phyloP scores from a whole-genome alignment of 768 basidiomycete species.

The Amanita molliuscula region DNA sequence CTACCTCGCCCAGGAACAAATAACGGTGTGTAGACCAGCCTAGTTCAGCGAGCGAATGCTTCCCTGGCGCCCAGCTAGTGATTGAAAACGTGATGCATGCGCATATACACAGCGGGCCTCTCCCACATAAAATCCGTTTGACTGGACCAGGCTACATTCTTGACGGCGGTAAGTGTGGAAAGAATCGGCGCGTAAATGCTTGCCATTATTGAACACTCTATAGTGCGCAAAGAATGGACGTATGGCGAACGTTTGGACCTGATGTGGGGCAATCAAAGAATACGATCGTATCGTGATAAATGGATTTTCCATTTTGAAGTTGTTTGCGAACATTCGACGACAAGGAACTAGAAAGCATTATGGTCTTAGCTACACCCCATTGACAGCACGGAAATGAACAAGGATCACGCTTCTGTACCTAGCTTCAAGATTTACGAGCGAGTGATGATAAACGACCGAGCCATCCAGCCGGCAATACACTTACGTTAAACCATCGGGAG shows the following conservation, averaged over 20 bases:
- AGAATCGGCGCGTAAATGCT: neutral
- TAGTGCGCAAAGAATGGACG: constrained; percentile 4
- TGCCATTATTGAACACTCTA: neutral
- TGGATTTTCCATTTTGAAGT: constrained; percentile 3
- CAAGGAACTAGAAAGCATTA: neutral
- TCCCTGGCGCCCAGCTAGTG: neutral
- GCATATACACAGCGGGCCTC: constrained; percentile 6
- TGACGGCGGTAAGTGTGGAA: neutral
- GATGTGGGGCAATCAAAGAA: neutral
- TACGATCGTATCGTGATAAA: constrained; percentile 2
- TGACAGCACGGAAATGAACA: neutral
- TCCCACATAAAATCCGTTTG: neutral
- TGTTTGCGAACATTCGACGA: neutral
- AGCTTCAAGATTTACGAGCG: too few species aligned
- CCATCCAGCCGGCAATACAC: too few species aligned
- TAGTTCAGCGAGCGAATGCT: neutral
- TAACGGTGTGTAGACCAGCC: neutral
- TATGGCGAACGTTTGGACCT: neutral
- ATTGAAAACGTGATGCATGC: neutral
- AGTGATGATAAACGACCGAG: too few species aligned
- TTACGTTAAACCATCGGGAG: too few species aligned
- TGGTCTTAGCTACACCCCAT: too few species aligned
- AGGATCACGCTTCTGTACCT: too few species aligned
- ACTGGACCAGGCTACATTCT: constrained; percentile 1
- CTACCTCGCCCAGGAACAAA: constrained; percentile 1